Evolutionary conservation across 2,329 filamentous ascomycete species (phyloP).

Genomic region (Neospermospora avenae): DNA sequence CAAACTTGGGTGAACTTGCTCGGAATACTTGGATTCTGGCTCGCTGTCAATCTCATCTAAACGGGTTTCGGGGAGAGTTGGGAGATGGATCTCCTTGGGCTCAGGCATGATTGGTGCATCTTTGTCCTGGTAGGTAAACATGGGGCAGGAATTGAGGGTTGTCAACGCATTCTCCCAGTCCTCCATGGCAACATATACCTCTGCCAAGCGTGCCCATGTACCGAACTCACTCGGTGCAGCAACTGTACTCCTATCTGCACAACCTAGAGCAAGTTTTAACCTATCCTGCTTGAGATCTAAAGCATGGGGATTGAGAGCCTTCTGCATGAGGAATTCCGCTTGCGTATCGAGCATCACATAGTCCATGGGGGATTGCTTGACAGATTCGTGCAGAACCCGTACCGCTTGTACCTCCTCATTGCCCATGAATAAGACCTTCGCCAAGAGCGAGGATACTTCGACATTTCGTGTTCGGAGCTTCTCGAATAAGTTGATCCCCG

Average conservation of each 20-base stretch:
- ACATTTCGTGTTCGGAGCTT: conserved; percentile 88
- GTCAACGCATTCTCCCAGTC: conserved; percentile 95
- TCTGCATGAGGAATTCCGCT: conserved; percentile 84
- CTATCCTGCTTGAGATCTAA: conserved; percentile 61
- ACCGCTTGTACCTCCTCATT: conserved; percentile 98
- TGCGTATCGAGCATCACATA: conserved; percentile 95
- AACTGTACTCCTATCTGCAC: conserved; percentile 90
- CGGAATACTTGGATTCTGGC: conserved; percentile 73
- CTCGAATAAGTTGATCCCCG: conserved; percentile 96
- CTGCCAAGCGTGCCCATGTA: conserved; percentile 90
- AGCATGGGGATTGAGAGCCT: conserved; percentile 58
- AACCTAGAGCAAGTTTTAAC: conserved; percentile 82
- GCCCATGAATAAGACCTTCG: conserved; percentile 88
- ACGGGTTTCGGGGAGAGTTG: conserved; percentile 81
- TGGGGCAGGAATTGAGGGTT: conserved; percentile 96
- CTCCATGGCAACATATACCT: conserved; percentile 91
- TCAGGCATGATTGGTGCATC: conserved; percentile 94
- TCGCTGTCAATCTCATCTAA: conserved; percentile 97
- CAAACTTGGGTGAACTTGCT: conserved; percentile 83
- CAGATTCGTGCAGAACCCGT: conserved; percentile 78
- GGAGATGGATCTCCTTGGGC: conserved; percentile 81
- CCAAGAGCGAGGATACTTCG: conserved; percentile 88
- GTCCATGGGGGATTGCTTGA: conserved; percentile 94
- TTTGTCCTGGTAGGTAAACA: conserved; percentile 99
- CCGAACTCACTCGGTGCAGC: conserved; percentile 96